Base-by-base conservation (phyloP, 768 basidiomycete genomes). In the Pleurotus ostreatus region DNA sequence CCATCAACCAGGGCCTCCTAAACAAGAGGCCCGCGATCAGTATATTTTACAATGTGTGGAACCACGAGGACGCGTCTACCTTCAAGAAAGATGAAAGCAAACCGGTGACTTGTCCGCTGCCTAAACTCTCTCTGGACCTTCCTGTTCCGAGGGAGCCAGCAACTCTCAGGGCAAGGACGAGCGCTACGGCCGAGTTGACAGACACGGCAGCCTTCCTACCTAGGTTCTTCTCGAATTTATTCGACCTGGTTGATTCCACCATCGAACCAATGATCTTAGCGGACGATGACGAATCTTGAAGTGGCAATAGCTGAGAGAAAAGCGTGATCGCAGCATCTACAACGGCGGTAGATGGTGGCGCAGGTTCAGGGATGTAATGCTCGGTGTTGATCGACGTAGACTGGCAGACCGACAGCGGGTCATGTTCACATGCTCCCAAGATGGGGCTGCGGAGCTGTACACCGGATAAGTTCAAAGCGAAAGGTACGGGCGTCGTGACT, bases 241-340 rank as follows among this genome's bases (percentile, higher is more conserved):
- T 53, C 51, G 51, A 53, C 93, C 74, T 57, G 83, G 79, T 0
- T 73, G 75, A 22, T 90, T 70, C 11, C 78, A 75, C 20, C 81
- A 81, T 1, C 51, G 23, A 25, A 20, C 18, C 22, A n/a, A 41
- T 53, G 15, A 53, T 53, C 87, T 94, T 60, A 16, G 76, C 25
- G 46, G 15, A 18, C 0, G 83, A 77, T 2, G 76, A 56, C 2
- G 84, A 69, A 60, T 91, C 91, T 68, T 97, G 95, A 20, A 86
- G 69, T 1, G 91, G 86, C 23, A 97, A 79, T 38, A 97, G 71
- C 37, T 81, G 78, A 0, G 91, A 77, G 63, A 98, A 98, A 2
- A 98, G 77, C 43, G 89, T 84, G n/a, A 98, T 86, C 0, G 93
- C 89, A 5, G 88, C 84, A 66, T 98, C 91, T 23, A 97, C 89